These are phyloP conservation scores for Colletotrichum coccodes DNA, from an alignment of 2,329 filamentous ascomycete genomes.

Conservation along the genomic window DNA sequence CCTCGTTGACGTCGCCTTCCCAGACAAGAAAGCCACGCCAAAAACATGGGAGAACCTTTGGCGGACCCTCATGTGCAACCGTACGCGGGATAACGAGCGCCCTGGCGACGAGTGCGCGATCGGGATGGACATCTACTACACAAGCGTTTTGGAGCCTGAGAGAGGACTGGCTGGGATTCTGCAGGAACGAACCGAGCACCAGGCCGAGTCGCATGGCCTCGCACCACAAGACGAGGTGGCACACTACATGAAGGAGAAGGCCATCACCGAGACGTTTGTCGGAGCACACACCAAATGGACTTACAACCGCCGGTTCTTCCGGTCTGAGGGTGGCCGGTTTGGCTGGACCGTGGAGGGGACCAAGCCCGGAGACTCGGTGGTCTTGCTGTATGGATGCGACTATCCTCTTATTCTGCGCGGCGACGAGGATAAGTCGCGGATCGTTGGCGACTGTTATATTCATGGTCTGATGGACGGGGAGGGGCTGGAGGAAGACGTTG, in stretches of 20 bases:
- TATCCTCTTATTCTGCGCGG: not conserved
- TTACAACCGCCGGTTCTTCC: constrained; percentile 21
- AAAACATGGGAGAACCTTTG: constrained; percentile 14
- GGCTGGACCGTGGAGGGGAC: constrained; percentile 14
- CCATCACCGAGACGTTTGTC: not conserved
- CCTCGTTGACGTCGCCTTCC: constrained; percentile 10
- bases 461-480: constrained; percentile 10
- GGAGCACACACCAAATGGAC: constrained; percentile 4
- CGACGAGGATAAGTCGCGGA: not conserved
- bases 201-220: constrained; percentile 3
- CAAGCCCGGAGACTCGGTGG: not conserved
- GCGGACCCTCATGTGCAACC: constrained; percentile 24
- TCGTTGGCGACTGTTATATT: constrained; percentile 7
- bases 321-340: not conserved
- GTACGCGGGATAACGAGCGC: constrained; percentile 1
- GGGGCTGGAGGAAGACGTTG: not conserved
- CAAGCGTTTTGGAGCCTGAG: not conserved
- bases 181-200: not conserved
- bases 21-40: constrained; percentile 2
- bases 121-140: constrained; percentile 4
- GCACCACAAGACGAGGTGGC: not conserved
- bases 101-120: not conserved
- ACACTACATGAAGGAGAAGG: constrained; percentile 13
- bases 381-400: constrained; percentile 3
- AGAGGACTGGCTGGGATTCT: not conserved